Percentiles rank a stretch among this genome's conserved stretches.
phyloP scores from a whole-genome alignment of 2,329 filamentous ascomycete genomes.

The Diaporthe capsici region DNA sequence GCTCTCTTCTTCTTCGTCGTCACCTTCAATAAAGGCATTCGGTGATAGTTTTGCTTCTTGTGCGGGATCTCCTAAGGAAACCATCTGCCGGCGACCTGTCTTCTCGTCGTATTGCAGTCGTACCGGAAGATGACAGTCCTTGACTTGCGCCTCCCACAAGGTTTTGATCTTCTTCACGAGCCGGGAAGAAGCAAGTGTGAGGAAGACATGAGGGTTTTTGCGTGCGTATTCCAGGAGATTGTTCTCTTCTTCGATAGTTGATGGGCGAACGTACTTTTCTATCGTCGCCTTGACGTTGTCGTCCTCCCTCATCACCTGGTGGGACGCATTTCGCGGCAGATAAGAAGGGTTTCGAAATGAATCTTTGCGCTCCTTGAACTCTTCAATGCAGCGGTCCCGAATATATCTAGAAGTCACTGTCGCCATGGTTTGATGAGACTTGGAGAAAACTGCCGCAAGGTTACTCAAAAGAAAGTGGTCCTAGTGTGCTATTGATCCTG shows the following conservation, averaged over 20 bases:
- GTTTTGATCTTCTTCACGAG: background rate
- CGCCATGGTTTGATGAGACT: too few species aligned
- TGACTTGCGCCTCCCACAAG: background rate
- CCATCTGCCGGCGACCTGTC: background rate
- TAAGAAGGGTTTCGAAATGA: background rate
- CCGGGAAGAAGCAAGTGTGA: background rate
- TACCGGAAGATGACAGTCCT: background rate
- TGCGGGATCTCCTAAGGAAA: background rate
- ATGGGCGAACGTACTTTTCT: background rate
- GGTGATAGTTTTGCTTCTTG: background rate
- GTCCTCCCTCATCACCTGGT: background rate
- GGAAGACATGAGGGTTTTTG: background rate
- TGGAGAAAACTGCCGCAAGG: too few species aligned
- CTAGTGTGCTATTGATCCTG: too few species aligned
- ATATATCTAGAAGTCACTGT: background rate
- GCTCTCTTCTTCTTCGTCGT: background rate
- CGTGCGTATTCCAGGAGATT: background rate
- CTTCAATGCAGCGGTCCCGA: background rate
- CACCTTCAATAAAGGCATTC: background rate
- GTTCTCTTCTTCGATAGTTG: rapidly evolving
- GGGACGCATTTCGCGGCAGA: background rate
- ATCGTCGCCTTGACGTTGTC: background rate
- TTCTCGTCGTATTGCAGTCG: background rate
- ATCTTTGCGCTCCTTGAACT: background rate
- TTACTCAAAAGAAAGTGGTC: too few species aligned